Evolutionary conservation across 306 rosid species (phyloP).

Genomic region (Hippophae tibetana): DNA sequence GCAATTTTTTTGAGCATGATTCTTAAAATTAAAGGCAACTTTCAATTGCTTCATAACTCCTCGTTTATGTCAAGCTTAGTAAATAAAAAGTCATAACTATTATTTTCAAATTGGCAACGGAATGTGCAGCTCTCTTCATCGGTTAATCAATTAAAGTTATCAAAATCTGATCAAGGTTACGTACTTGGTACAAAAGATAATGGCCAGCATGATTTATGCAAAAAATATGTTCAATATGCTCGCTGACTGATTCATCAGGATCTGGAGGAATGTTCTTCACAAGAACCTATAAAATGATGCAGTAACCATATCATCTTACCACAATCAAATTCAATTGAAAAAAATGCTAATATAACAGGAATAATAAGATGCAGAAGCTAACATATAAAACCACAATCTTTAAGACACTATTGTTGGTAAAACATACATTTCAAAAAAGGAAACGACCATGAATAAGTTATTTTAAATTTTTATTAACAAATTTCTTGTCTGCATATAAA

Average conservation of each 20-base stretch:
- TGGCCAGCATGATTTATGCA: constrained; percentile 84
- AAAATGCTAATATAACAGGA: too few relatives aligned
- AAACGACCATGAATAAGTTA: too few relatives aligned
- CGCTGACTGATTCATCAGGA: constrained; percentile 75
- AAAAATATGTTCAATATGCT: constrained; percentile 87
- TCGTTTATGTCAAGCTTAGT: too few relatives aligned
- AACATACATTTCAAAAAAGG: too few relatives aligned
- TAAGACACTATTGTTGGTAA: too few relatives aligned
- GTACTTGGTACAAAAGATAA: constrained; percentile 76
- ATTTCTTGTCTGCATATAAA: too few relatives aligned
- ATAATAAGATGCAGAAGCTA: too few relatives aligned
- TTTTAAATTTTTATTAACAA: too few relatives aligned
- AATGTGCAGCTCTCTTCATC: constrained; percentile 4
- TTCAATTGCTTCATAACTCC: neutral
- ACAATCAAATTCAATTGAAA: too few relatives aligned
- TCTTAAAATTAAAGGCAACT: neutral
- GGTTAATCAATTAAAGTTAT: neutral
- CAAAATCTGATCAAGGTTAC: constrained; percentile 13
- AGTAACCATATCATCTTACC: constrained; percentile 6
- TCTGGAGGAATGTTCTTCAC: constrained; percentile 89
- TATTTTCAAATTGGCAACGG: neutral
- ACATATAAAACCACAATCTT: too few relatives aligned
- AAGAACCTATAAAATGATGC: constrained; percentile 45
- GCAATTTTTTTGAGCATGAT: too few relatives aligned
- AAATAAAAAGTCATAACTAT: too few relatives aligned